Percentiles rank a stretch among this genome's conserved stretches.
Conservation (phyloP, 2,329 filamentous ascomycete genomes). For the Fusarium pininemorale region DNA sequence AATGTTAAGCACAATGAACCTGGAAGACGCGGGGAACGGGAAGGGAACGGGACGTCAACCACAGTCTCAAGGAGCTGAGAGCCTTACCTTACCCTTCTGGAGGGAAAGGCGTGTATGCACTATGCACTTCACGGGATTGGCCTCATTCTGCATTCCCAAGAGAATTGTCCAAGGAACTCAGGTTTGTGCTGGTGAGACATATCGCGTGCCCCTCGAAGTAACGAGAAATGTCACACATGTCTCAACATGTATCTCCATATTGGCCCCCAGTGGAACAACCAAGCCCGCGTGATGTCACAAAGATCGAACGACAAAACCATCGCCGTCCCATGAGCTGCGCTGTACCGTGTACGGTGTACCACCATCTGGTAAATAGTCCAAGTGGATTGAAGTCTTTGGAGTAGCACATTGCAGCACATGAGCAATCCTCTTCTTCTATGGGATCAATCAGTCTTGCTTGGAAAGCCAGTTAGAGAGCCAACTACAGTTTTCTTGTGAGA, state of each 20-base stretch:
- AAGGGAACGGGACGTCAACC: conserved; percentile 14
- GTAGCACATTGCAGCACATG: background rate
- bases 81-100: conserved; percentile 19
- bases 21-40: conserved; percentile 18
- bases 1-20: conserved; percentile 10
- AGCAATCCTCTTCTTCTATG: background rate
- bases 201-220: conserved; percentile 14
- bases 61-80: conserved; percentile 12
- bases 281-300: conserved; percentile 36
- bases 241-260: conserved; percentile 24
- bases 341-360: background rate
- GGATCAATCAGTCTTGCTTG: background rate
- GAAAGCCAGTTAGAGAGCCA: background rate
- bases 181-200: conserved; percentile 10
- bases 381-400: background rate
- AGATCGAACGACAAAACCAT: conserved; percentile 36
- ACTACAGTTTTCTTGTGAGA: background rate
- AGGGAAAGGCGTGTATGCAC: background rate
- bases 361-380: background rate
- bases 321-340: background rate
- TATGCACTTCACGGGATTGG: conserved; percentile 2
- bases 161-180: background rate
- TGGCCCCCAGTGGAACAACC: conserved; percentile 4
- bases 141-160: background rate
- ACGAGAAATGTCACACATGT: conserved; percentile 24